A percentile compares a stretch with the other conserved stretches of the same genome.
Evolutionary conservation across 2,329 filamentous ascomycete genomes (phyloP).

Genomic region (Onygenales sp.): DNA sequence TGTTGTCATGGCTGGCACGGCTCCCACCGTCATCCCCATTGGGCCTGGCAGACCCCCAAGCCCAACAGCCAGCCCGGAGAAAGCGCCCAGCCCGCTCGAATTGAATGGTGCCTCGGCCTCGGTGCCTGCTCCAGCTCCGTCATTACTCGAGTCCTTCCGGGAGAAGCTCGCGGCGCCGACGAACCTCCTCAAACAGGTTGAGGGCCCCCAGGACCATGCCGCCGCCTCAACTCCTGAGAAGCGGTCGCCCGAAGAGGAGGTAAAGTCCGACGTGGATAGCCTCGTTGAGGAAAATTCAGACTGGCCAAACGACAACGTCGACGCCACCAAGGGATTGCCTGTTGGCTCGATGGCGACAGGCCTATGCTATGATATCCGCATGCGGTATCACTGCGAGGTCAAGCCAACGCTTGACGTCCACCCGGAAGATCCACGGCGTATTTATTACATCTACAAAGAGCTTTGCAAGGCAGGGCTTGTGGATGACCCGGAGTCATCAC

Average conservation of each 20-base stretch:
- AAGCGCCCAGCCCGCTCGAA: conserved; percentile 10
- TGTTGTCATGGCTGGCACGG: conserved; percentile 28
- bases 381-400: conserved; percentile 90
- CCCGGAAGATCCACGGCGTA: conserved; percentile 86
- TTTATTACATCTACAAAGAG: conserved; percentile 85
- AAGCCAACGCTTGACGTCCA: conserved; percentile 63
- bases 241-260: background rate
- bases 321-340: conserved; percentile 33
- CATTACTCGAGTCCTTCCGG: conserved; percentile 10
- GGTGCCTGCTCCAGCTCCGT: conserved; percentile 1
- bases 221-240: background rate
- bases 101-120: conserved; percentile 9
- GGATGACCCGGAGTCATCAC: conserved; percentile 46
- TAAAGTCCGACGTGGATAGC: conserved; percentile 18
- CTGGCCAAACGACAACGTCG: conserved; percentile 28
- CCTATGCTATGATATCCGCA: conserved; percentile 83
- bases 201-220: conserved; percentile 6
- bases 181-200: conserved; percentile 8
- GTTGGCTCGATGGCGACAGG: conserved; percentile 55
- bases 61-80: conserved; percentile 9
- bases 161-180: conserved; percentile 14
- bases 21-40: conserved; percentile 11
- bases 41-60: conserved; percentile 11
- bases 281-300: conserved; percentile 31
- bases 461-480: conserved; percentile 75